Evolutionary conservation across 805 yeast genomes (phyloP).

Genomic region (Lachancea quebecensis): DNA sequence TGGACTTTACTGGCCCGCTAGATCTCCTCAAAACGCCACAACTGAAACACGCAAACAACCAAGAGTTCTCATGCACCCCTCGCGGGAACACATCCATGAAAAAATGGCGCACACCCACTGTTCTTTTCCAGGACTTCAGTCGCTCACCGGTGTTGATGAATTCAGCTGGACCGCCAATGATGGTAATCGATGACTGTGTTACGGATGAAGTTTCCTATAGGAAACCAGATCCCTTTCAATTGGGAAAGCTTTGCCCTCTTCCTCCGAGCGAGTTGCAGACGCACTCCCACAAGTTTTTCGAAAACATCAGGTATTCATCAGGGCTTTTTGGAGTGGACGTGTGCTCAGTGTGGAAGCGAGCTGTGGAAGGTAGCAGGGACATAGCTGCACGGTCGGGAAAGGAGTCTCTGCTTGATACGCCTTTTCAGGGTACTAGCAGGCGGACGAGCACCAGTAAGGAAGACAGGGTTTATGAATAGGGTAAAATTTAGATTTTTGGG

Average conservation of each 20-base stretch:
- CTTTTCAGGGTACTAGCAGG: constrained; percentile 2
- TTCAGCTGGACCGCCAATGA: constrained; percentile 2
- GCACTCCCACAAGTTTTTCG: constrained; percentile 6
- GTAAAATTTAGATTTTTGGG: background rate
- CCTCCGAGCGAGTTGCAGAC: background rate
- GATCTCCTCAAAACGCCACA: constrained; percentile 8
- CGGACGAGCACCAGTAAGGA: background rate
- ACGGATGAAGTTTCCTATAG: background rate
- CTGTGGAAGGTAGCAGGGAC: constrained; percentile 13
- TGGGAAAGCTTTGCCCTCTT: background rate
- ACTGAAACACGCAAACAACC: background rate
- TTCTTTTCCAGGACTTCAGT: constrained; percentile 28
- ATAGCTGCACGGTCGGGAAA: background rate
- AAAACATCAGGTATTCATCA: constrained; percentile 21
- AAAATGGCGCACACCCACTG: constrained; percentile 32
- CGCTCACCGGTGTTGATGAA: constrained; percentile 23
- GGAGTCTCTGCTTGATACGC: constrained; percentile 1
- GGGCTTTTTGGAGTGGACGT: constrained; percentile 32
- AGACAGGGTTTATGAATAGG: background rate
- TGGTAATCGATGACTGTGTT: constrained; percentile 8
- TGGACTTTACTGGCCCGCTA: background rate
- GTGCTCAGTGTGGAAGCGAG: constrained; percentile 31
- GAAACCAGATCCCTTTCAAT: background rate
- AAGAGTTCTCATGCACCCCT: constrained; percentile 5
- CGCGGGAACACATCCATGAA: constrained; percentile 21